A percentile compares a stretch with the other conserved stretches of the same genome.
These are phyloP conservation scores for Sugiyamaella sp. DNA, from an alignment of 1,139 yeast genomes.

Conservation along the genomic window DNA sequence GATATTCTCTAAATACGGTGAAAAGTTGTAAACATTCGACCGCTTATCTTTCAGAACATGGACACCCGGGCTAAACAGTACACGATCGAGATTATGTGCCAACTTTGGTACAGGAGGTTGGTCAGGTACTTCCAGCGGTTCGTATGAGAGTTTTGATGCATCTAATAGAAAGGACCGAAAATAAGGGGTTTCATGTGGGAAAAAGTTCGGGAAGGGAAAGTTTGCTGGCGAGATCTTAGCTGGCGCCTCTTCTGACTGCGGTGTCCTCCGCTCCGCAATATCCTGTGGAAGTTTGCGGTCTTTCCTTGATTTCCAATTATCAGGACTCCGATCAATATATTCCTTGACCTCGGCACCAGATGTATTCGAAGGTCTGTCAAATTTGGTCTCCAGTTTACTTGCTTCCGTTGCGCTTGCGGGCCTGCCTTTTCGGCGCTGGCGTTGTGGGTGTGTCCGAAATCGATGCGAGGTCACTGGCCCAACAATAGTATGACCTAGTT, in stretches of 20 bases:
- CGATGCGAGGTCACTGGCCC: too few species aligned
- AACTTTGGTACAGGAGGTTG: conserved; percentile 50
- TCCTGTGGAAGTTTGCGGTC: neutral
- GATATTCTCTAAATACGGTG: conserved; percentile 61
- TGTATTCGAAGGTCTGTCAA: neutral
- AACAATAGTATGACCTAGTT: too few species aligned
- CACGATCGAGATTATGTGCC: conserved; percentile 66
- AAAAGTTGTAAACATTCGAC: conserved; percentile 70
- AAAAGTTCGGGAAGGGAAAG: conserved; percentile 17
- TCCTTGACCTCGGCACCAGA: neutral
- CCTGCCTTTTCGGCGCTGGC: neutral
- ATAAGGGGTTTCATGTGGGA: conserved; percentile 7
- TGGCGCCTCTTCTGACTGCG: neutral
- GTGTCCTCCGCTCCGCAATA: neutral
- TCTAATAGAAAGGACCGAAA: conserved; percentile 18
- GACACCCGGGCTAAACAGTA: conserved; percentile 80
- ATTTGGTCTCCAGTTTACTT: neutral
- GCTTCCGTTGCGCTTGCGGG: neutral
- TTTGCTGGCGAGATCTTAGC: neutral
- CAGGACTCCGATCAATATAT: conserved; percentile 1
- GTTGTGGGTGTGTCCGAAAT: neutral
- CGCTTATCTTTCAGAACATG: conserved; percentile 80
- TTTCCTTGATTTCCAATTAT: conserved; percentile 4
- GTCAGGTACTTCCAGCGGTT: conserved; percentile 30
- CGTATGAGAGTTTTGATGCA: conserved; percentile 24